A percentile compares a stretch with the other conserved stretches of the same genome.
These are phyloP conservation scores for Lasiodiplodia sp. DNA, from an alignment of 2,329 filamentous ascomycete genomes.

Conservation along the genomic window DNA sequence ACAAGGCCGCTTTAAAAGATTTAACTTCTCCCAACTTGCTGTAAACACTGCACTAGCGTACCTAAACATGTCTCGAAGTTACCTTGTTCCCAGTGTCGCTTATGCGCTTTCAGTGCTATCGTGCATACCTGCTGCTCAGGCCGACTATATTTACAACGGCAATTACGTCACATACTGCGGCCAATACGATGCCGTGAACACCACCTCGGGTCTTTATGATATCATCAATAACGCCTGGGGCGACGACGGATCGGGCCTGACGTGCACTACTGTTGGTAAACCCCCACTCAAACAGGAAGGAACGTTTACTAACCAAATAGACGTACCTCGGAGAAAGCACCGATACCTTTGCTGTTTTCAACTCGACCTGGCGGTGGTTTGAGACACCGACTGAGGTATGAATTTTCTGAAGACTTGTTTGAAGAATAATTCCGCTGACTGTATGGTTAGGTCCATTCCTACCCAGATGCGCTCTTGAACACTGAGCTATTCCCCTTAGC, in stretches of 20 bases:
- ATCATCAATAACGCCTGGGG: slow-evolving; percentile 29
- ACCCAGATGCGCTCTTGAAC: slow-evolving; percentile 29
- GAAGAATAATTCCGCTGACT: not conserved
- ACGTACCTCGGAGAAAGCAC: slow-evolving; percentile 15
- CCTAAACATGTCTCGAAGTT: not conserved
- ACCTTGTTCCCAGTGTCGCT: not conserved
- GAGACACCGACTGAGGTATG: slow-evolving; percentile 4
- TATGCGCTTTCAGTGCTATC: not conserved
- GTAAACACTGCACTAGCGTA: not conserved
- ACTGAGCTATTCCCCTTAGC: slow-evolving; percentile 22
- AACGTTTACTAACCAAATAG: not conserved
- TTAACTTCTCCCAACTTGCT: not conserved
- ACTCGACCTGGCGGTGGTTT: slow-evolving; percentile 30
- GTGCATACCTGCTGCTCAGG: not conserved
- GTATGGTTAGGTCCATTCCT: slow-evolving; percentile 26
- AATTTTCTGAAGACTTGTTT: no score
- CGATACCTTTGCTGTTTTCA: slow-evolving; percentile 24
- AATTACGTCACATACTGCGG: slow-evolving; percentile 3
- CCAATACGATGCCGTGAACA: slow-evolving; percentile 12
- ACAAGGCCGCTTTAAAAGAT: not conserved
- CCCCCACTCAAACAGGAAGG: not conserved
- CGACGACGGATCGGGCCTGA: slow-evolving; percentile 24
- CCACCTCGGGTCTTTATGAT: slow-evolving; percentile 15
- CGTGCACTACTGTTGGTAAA: slow-evolving; percentile 28
- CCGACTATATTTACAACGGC: not conserved